Base-by-base conservation (phyloP, 345 rosid genomes). In the Euphorbia tirucalli region DNA sequence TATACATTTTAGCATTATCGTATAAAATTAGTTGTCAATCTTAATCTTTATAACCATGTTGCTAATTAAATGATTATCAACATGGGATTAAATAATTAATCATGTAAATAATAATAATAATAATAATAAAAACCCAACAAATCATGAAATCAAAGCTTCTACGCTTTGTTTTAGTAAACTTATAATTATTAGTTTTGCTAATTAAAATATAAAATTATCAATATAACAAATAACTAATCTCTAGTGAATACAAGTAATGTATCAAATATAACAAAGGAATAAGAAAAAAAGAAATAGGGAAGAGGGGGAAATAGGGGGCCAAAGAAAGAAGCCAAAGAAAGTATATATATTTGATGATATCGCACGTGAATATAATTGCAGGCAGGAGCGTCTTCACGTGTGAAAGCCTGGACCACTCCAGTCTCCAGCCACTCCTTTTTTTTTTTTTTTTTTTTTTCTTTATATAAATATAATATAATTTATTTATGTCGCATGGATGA, bases 361-460 rank as follows among this genome's bases (percentile, higher is more conserved):
- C 75, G 72, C 87, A 80, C 87, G 87, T 87, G 89, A 87, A 61
- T 75, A 77, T 82, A 72, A 76, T 85, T 80, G 88, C 87, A 79
- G 82, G 78, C 48, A 81, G 88, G 93, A 87, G 90, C 90, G 93
- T 86, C 87, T 81, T 86, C 93, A 79, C 93, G 88, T 83, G 90
- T 79, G 75, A 82, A 83, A 80, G 80, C 77, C 88, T 87, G 88
- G 86, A 77, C 81, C 82, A 77, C 81, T 74, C 76, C 71, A 30
- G 59, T 65, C 58, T 48, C 43, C 68, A 21, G 22, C 41, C 30
- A 54, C 9, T 54, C 35, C 11, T 32, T 21, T n/a, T 32, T 22
- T 68, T 7, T n/a, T n/a, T n/a, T n/a, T n/a, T n/a, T 56, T 21
- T 30, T 1, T 50, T n/a, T 66, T 19, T 35, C 39, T 35, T 35